Evolutionary conservation across 2,329 filamentous ascomycete species (phyloP).

Genomic region (Elsinoe batatas): DNA sequence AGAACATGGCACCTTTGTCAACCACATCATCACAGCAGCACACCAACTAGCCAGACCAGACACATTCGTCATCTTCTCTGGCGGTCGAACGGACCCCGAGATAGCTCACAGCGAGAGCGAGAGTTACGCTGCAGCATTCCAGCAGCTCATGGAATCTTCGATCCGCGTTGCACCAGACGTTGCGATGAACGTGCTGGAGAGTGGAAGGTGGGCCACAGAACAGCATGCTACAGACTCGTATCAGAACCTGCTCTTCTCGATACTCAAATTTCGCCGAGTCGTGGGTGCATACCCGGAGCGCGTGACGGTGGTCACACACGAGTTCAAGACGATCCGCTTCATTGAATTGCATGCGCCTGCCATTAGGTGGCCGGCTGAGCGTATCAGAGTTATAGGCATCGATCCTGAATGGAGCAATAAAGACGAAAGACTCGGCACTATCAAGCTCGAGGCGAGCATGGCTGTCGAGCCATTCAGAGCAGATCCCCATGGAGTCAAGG

Average conservation of each 20-base stretch:
- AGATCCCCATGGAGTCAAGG: slow-evolving; percentile 32
- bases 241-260: slow-evolving; percentile 70
- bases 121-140: slow-evolving; percentile 20
- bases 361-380: slow-evolving; percentile 33
- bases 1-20: slow-evolving; percentile 70
- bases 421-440: slow-evolving; percentile 23
- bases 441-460: slow-evolving; percentile 28
- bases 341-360: slow-evolving; percentile 31
- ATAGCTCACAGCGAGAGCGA: slow-evolving; percentile 24
- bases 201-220: slow-evolving; percentile 46
- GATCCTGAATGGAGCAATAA: slow-evolving; percentile 28
- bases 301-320: slow-evolving; percentile 38
- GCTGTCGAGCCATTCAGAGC: slow-evolving; percentile 31
- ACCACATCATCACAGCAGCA: slow-evolving; percentile 61
- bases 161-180: slow-evolving; percentile 17
- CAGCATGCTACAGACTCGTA: slow-evolving; percentile 72
- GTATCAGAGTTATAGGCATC: slow-evolving; percentile 35
- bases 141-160: neutral
- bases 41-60: slow-evolving; percentile 36
- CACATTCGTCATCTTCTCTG: slow-evolving; percentile 60
- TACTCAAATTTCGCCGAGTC: slow-evolving; percentile 44
- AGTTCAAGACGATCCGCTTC: slow-evolving; percentile 38
- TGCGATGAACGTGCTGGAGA: neutral
- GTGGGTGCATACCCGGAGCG: slow-evolving; percentile 32
- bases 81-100: slow-evolving; percentile 40